These are phyloP conservation scores for Leccinum subfulvum DNA, from an alignment of 1,284 basidiomycete species.

Conservation along the genomic window DNA sequence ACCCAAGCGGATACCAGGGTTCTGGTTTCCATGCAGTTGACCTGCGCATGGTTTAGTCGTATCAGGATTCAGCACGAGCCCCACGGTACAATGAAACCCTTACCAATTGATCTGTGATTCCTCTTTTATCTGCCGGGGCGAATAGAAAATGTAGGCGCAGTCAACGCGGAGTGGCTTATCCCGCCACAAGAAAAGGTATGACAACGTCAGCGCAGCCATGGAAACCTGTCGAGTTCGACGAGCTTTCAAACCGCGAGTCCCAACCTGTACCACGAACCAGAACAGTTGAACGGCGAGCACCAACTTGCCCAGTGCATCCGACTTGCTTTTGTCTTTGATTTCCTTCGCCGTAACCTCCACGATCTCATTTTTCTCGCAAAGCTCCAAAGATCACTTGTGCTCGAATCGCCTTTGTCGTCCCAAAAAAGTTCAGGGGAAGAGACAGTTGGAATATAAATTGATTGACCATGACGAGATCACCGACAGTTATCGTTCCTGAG, in stretches of 20 bases:
- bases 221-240: background rate
- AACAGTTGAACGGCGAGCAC: background rate
- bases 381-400: background rate
- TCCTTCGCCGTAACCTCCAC: background rate
- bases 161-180: constrained; percentile 6
- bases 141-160: background rate
- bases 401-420: background rate
- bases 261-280: background rate
- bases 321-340: constrained; percentile 3
- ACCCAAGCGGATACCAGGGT: background rate
- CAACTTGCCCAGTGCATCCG: background rate
- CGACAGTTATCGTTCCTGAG: constrained; percentile 93
- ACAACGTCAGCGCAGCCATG: background rate
- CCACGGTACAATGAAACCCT: background rate
- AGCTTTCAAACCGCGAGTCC: background rate
- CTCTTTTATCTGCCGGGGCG: background rate
- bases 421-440: constrained; percentile 90
- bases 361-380: background rate
- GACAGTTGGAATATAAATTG: constrained; percentile 99
- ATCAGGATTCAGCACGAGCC: background rate
- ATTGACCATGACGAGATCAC: constrained; percentile 98
- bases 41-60: background rate
- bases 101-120: background rate
- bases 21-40: background rate
- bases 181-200: background rate